Evolutionary conservation across 2,329 filamentous ascomycete species (phyloP).

Genomic region (Xylogone sp.): DNA sequence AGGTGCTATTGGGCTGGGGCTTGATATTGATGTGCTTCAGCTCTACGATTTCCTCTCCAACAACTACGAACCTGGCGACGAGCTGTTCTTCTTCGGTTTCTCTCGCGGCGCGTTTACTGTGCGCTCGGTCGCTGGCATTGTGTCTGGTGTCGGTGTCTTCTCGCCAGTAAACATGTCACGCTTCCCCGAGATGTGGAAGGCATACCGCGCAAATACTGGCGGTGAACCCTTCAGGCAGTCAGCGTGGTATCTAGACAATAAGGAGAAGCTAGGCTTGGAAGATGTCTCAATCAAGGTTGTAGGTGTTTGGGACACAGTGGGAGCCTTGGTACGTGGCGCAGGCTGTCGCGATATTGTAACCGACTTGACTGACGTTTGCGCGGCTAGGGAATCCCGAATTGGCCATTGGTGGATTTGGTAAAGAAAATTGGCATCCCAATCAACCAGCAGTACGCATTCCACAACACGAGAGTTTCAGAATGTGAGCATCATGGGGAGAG

Average conservation of each 20-base stretch:
- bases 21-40: constrained; percentile 10
- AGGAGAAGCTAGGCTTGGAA: not conserved
- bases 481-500: not conserved
- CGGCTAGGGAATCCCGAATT: not conserved
- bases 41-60: constrained; percentile 39
- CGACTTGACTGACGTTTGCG: not conserved
- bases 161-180: constrained; percentile 33
- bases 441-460: constrained; percentile 28
- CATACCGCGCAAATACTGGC: constrained; percentile 1
- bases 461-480: constrained; percentile 33
- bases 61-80: constrained; percentile 33
- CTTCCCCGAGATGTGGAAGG: constrained; percentile 31
- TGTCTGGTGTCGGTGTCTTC: constrained; percentile 31
- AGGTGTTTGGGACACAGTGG: constrained; percentile 46
- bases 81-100: constrained; percentile 33
- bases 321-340: constrained; percentile 38
- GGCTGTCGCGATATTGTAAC: constrained; percentile 18
- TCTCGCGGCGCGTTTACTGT: constrained; percentile 35
- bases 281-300: constrained; percentile 37
- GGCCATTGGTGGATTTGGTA: not conserved
- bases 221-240: not conserved
- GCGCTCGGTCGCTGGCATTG: constrained; percentile 28
- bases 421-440: not conserved
- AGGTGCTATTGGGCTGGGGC: constrained; percentile 9
- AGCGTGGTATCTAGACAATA: constrained; percentile 3